A percentile compares a stretch with the other conserved stretches of the same genome.
These are phyloP conservation scores for Fraxinus latifolia DNA, from an alignment of 305 asterid species.

Conservation along the genomic window DNA sequence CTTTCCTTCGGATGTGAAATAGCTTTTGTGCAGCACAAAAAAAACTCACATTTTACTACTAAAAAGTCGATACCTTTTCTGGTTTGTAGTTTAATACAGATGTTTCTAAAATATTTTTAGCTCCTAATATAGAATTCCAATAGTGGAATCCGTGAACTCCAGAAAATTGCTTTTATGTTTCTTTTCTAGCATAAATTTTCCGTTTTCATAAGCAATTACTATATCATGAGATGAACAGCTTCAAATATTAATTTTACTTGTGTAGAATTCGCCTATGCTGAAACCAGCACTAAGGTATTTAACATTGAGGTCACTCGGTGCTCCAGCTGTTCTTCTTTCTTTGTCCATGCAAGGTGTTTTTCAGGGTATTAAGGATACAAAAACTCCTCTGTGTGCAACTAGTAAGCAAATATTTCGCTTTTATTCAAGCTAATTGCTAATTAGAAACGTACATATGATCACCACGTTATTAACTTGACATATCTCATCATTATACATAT, in stretches of 20 bases:
- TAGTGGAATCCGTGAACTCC: neutral
- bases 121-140: neutral
- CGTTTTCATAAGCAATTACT: neutral
- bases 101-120: neutral
- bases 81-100: neutral
- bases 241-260: neutral
- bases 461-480: neutral
- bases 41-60: neutral
- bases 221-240: neutral
- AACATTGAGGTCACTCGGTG: slow-evolving; percentile 54
- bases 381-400: slow-evolving; percentile 53
- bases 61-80: neutral
- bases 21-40: neutral
- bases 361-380: slow-evolving; percentile 59
- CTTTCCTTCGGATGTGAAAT: neutral
- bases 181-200: neutral
- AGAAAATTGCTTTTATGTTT: neutral
- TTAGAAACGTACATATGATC: neutral
- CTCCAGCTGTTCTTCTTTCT: slow-evolving; percentile 66
- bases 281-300: slow-evolving; percentile 48
- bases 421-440: neutral
- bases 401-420: slow-evolving; percentile 25
- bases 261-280: slow-evolving; percentile 51
- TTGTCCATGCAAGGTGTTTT: slow-evolving; percentile 63
- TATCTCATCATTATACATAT: neutral